Evolutionary conservation across 1,284 basidiomycete genomes (phyloP), one percentile per base, ranked within the genome.

Genomic region (Cryptococcus floricola): DNA sequence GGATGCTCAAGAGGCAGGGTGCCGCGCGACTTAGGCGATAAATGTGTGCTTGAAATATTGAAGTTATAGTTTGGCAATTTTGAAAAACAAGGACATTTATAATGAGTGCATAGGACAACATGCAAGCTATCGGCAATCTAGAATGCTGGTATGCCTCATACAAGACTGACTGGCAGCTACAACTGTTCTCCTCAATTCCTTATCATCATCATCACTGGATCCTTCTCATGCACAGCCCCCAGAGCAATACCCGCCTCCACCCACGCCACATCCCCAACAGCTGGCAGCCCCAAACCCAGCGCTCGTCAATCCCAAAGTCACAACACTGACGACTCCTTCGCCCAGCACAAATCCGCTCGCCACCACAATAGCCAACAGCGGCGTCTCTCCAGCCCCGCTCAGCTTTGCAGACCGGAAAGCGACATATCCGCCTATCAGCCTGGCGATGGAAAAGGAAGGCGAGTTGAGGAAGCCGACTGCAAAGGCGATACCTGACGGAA

Each of bases 321-420:
- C 77, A 45, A 98, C 84, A 69, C 91, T 93, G 25, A 90, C 81
- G 41, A 96, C 86, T 2, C 94, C 81, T 62, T 98, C 94, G 28
- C 94, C 94, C 18, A 98, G 80, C 28, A 98, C 95, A 68, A 98
- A 96, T 1, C 94, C 94, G 67, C 88, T 91, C 4, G 94, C 95
- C 34, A 96, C 81, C 38, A 98, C 85, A 65, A 98, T 88, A 50
- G 94, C 69, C 31, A 80, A 48, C 81, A 82, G 61, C 88, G 92
- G 68, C 85, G 87, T 74, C 58, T 78, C 75, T 38, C 76, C 80
- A 1, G 49, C 64, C 5, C 50, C 46, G 19, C 44, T 62, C 16
- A 77, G 76, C 55, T 81, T 80, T 16, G 70, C 84, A 80, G 76
- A 86, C 85, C 56, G 73, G 72, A 87, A 84, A 60, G 93, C 91